Base-by-base conservation (phyloP, 2,329 filamentous ascomycete species). In the Calycina herbarum region DNA sequence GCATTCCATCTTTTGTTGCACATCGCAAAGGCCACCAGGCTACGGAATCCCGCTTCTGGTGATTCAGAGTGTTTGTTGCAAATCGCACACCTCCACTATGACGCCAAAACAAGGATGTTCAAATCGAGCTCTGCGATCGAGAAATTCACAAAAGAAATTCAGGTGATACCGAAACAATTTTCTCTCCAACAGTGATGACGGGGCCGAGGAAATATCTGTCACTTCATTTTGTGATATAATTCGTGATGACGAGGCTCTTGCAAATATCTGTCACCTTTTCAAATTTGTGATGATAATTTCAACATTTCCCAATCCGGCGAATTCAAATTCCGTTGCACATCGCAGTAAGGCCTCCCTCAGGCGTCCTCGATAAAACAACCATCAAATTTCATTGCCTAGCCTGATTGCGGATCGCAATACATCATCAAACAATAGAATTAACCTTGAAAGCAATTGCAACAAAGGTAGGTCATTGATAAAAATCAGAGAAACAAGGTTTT, bases 51-150 rank as follows among this genome's bases (percentile, higher is more conserved):
- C 20, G 24, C 38, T 51, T 24, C 48, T 13, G 20, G 8, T 51
- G n/a, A 61, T 48, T 45, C 45, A 54, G 45, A 17, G 17, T 58
- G 17, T 42, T 42, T 59, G 57, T 59, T 59, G 57, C 57, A 59
- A 59, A 42, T 51, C 48, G 48, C 48, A 51, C 11, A 7, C 48
- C 48, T 51, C 48, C 48, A 51, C 48, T 51, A 51, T 51, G 48
- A 51, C 48, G 48, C 48, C 11, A 24, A 27, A 51, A 51, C 48
- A 51, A 51, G 48, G 48, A 51, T 51, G 48, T 27, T 13, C 27
- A 13, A 11, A 40, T 40, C 38, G 38, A 15, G 13, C 11, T 40
- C 13, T 15, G 38, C 11, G 38, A 40, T 40, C 38, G 38, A 40
- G 13, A 5, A 40, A n/a, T 20, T 45, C n/a, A 5, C 3, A n/a